These are phyloP conservation scores for Arachis monticola DNA, from an alignment of 331 rosid genomes.

Conservation along the genomic window DNA sequence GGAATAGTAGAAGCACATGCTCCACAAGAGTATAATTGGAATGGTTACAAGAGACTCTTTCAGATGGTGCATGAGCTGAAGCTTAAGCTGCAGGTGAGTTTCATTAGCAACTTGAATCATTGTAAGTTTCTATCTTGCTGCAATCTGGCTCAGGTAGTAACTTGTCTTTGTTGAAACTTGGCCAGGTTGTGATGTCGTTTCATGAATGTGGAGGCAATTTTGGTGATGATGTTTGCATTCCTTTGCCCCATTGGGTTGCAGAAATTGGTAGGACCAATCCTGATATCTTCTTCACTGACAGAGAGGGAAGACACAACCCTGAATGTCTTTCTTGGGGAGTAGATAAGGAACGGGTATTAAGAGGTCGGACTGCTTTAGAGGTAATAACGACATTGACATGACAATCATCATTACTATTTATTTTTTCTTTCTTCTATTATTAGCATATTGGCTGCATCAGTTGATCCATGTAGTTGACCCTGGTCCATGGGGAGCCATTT, in stretches of 20 bases:
- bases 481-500: background rate
- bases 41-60: slow-evolving; percentile 92
- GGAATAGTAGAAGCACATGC: slow-evolving; percentile 96
- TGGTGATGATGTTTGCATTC: slow-evolving; percentile 96
- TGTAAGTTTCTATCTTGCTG: slow-evolving; percentile 24
- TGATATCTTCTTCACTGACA: slow-evolving; percentile 90
- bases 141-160: slow-evolving; percentile 30
- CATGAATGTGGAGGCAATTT: slow-evolving; percentile 99
- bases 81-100: slow-evolving; percentile 86
- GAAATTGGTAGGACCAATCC: slow-evolving; percentile 97
- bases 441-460: background rate
- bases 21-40: slow-evolving; percentile 97
- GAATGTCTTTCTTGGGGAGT: slow-evolving; percentile 99
- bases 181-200: slow-evolving; percentile 88
- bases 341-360: slow-evolving; percentile 91
- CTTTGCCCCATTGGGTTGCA: slow-evolving; percentile 97
- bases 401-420: slow-evolving; percentile 4
- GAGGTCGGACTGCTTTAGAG: slow-evolving; percentile 97
- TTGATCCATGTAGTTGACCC: background rate
- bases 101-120: slow-evolving; percentile 19
- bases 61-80: slow-evolving; percentile 84
- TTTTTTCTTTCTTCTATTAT: slow-evolving; percentile 3
- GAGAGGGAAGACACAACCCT: slow-evolving; percentile 94
- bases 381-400: slow-evolving; percentile 52
- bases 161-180: slow-evolving; percentile 34